These are phyloP conservation scores for Phallus indusiatus DNA, from an alignment of 768 basidiomycete genomes.

Conservation along the genomic window DNA sequence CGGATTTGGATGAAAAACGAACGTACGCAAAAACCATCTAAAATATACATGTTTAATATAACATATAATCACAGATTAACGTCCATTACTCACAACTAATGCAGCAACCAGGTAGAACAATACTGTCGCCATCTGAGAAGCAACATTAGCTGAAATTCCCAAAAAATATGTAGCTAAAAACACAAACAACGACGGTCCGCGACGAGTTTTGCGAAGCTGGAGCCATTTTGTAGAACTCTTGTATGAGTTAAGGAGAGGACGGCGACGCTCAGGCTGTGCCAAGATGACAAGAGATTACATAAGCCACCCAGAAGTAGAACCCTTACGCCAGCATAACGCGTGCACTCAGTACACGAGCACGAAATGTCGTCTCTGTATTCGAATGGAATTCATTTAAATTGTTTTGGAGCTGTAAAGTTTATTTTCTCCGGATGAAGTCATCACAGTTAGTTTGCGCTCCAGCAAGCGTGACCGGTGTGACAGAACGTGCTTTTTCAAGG, in stretches of 20 bases:
- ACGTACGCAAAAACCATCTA: constrained; percentile 88
- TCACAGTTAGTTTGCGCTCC: too few relatives aligned
- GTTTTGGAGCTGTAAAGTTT: too few relatives aligned
- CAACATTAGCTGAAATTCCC: constrained; percentile 1
- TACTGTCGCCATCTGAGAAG: constrained; percentile 57
- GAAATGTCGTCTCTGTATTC: too few relatives aligned
- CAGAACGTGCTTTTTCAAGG: constrained; percentile 13
- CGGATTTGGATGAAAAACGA: constrained; percentile 15
- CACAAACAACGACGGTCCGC: neutral
- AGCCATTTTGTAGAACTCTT: neutral
- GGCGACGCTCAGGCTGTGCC: too few relatives aligned
- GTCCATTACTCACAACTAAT: constrained; percentile 53
- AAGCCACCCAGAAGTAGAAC: too few relatives aligned
- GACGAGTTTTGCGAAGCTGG: neutral
- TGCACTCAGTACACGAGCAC: too few relatives aligned
- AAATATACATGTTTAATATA: neutral
- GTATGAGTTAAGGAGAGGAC: too few relatives aligned
- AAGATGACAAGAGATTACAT: too few relatives aligned
- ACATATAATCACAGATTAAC: neutral
- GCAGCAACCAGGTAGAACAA: constrained; percentile 86
- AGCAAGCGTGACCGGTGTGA: neutral
- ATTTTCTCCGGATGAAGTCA: too few relatives aligned
- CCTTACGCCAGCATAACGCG: too few relatives aligned
- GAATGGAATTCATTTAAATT: too few relatives aligned
- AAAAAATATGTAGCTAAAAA: constrained; percentile 15